Base-by-base conservation (phyloP, 352 stramenopile genomes). In the Phytopythium boreale region DNA sequence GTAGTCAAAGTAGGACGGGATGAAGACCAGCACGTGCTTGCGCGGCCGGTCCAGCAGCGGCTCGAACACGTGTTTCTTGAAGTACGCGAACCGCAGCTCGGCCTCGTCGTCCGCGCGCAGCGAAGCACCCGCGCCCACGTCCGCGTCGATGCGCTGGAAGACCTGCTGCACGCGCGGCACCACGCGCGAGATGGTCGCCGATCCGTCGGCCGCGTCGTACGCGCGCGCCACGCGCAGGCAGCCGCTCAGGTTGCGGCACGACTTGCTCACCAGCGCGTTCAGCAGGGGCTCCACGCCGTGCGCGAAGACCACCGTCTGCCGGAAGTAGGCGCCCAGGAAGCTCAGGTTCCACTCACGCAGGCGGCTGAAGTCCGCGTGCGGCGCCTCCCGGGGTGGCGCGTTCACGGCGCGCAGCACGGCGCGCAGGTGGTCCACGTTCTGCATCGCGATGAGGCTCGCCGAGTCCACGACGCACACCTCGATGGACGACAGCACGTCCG, bases 1-100 rank as follows among this genome's bases (percentile, higher is more conserved):
- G 64, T 91, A 94, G 70, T 94, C 85, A 53, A 92, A 89, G 61
- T 94, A 94, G 3, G 85, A 94, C 34, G 85, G 85, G 52, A 94
- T 78, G 61, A 94, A 88, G 43, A 94, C 82, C 46, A 94, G 69
- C 59, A 90, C 84, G 57, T 89, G 81, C 53, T 89, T 89, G 19
- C 77, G 72, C 26, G 85, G 81, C 46, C 79, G 74, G 58, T 88
- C 81, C 36, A 94, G 65, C 36, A 94, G 72, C 41, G 83, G 82
- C 34, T 87, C 74, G 34, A 94, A 88, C 39, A 93, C 77, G 63
- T 93, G 81, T 60, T 88, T 88, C 49, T 83, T 68, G 61, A 94
- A 94, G 67, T 89, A 94, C 27, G 68, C 75, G 44, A 94, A 94
- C 26, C 85, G 85, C 14, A 82, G 29, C 43, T 94, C 81, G 15